Evolutionary conservation across 2,329 filamentous ascomycete species (phyloP), one percentile per base, ranked within the genome.

Genomic region (Fusarium redolens): DNA sequence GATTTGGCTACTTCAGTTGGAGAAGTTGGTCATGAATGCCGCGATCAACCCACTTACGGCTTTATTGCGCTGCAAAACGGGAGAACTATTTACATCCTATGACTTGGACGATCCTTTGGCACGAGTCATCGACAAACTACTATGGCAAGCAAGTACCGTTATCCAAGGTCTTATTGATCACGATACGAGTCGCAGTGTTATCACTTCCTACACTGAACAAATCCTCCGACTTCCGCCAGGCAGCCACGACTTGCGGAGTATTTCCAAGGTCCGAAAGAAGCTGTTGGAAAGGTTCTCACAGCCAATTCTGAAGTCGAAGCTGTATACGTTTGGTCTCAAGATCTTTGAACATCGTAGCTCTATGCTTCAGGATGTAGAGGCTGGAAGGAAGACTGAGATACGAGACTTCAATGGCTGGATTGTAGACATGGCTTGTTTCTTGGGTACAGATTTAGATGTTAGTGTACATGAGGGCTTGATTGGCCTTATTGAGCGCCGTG

Each of bases 11-110:
- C 20, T 64, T 3, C 63, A 66, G 28, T 8, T 66, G 9, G 63
- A 66, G 25, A 66, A 66, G 25, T 7, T 66, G 20, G 59, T 64
- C 28, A 63, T 18, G 18, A 66, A 66, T 33, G 63, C 59, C 3
- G 59, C 59, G 1, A 57, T 66, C 33, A 66, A 66, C 30, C 63
- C 63, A 8, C 63, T 66, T 4, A 66, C 63, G 1, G 25, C 51
- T 25, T 5, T 66, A 7, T 7, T 66, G 3, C 44, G 63, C 9
- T 66, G 38, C 22, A 66, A 57, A 20, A 64, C 63, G 3, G 63
- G 63, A 4, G 31, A 40, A 2, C 10, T 66, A 8, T 64, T 66
- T 7, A 57, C 51, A 22, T 30, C 17, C 6, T 50, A 22, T 30
- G 51, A 41, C 13, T 22, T 14, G 1, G 3, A 13, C 8, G 51